These are phyloP conservation scores for Coniferiporia weirii DNA, from an alignment of 1,284 basidiomycete species.

Conservation along the genomic window DNA sequence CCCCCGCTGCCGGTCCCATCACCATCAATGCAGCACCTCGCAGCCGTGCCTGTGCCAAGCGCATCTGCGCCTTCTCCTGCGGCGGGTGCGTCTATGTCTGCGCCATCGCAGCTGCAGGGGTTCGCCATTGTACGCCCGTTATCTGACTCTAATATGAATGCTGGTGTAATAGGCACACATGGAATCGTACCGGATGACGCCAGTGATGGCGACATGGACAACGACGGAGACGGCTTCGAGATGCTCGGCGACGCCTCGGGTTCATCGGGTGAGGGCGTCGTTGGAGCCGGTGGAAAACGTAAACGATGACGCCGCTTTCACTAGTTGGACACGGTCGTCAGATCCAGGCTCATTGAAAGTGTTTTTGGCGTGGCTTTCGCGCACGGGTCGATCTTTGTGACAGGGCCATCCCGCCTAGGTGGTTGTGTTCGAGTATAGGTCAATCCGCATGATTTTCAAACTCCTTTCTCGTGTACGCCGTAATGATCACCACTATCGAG, in stretches of 20 bases:
- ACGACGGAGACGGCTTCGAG: slow-evolving; percentile 1
- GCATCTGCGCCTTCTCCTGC: not conserved
- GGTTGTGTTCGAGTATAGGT: too few species aligned
- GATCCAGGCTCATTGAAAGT: too few species aligned
- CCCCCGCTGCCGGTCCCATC: slow-evolving; percentile 8
- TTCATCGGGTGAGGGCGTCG: not conserved
- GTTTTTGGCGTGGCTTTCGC: too few species aligned
- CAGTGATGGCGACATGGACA: slow-evolving; percentile 24
- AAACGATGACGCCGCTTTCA: not conserved
- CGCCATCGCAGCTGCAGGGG: slow-evolving; percentile 6
- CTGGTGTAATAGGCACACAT: slow-evolving; percentile 18
- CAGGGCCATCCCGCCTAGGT: too few species aligned
- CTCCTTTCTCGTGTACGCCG: too few species aligned
- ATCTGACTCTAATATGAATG: slow-evolving; percentile 19
- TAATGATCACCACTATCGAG: too few species aligned
- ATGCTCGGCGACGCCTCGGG: not conserved
- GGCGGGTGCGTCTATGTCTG: not conserved
- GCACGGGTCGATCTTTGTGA: too few species aligned
- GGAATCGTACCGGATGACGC: slow-evolving; percentile 21
- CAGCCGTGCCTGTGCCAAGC: not conserved
- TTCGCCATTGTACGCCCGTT: slow-evolving; percentile 17
- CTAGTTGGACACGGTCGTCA: too few species aligned
- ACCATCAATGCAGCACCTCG: not conserved
- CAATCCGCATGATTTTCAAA: too few species aligned
- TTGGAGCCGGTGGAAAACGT: not conserved